Evolutionary conservation across 1,139 yeast species (phyloP), one percentile per base, ranked within the genome.

Genomic region (Sugiyamaella neomexicana): DNA sequence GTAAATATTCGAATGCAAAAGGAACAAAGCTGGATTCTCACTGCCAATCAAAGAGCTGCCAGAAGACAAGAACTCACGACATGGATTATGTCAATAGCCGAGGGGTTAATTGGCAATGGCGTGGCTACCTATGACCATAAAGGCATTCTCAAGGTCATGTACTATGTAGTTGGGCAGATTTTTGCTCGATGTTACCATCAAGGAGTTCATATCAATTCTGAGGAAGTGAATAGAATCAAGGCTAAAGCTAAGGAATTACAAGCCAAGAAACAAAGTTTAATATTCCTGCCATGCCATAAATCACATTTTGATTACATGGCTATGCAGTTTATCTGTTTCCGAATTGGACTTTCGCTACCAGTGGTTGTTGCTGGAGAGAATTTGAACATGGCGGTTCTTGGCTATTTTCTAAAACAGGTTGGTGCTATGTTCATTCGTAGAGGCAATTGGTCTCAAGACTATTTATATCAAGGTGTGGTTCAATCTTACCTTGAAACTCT

Each of bases 351-450:
- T 58, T 75, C 85, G 9, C 68, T 78, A 10, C 89, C 89, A 0
- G 70, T 80, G 2, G 86, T 83, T 2, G 80, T 83, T 52, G 88
- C 89, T 1, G 89, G 89, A 6, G 87, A 83, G 55, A 83, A 83
- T 66, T 76, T 83, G 65, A 83, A 83, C 63, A 83, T 83, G 52
- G 82, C 86, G 0, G 71, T 83, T 10, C 75, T 83, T 53, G 86
- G 87, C 1, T 71, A 72, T 37, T 60, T 71, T 60, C 60, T 71
- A 46, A 63, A 72, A 48, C 71, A 72, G 46, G 72, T 71, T 9
- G 78, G 78, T 7, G 77, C 76, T n/a, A 67, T 74, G 66, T 74
- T 66, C 62, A 74, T 74, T 56, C 65, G 75, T 15, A 67, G 78
- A 20, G 68, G 69, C 48, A 83, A 81, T 60, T 57, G 60, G 57